Conservation (phyloP, 768 basidiomycete genomes). For the Psilocybe cyanescens region DNA sequence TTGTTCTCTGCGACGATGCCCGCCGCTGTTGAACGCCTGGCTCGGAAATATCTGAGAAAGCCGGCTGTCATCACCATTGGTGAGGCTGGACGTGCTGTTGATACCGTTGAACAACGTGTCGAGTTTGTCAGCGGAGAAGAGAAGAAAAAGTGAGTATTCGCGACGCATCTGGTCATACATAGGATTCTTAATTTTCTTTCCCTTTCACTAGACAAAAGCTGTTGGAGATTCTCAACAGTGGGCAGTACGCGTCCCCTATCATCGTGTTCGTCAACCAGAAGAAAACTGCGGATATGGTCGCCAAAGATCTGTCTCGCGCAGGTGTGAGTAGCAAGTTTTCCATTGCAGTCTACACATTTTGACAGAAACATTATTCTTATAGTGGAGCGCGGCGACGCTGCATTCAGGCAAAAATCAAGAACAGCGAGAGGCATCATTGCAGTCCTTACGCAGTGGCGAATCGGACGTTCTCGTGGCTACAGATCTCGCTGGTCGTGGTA, state of each 20-base stretch:
- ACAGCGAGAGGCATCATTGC: conserved; percentile 92
- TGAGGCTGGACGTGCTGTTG: conserved; percentile 96
- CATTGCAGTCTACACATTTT: conserved; percentile 10
- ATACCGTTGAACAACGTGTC: conserved; percentile 95
- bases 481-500: conserved; percentile 97
- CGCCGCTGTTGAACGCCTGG: conserved; percentile 91
- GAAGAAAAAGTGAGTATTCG: conserved; percentile 84
- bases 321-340: conserved; percentile 58
- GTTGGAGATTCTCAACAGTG: conserved; percentile 92
- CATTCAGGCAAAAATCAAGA: conserved; percentile 99
- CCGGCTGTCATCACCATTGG: conserved; percentile 98
- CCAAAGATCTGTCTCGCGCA: conserved; percentile 89
- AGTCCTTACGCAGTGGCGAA: conserved; percentile 84
- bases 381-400: conserved; percentile 91
- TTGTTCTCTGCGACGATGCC: conserved; percentile 99
- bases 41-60: conserved; percentile 90
- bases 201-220: conserved; percentile 66
- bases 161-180: background rate
- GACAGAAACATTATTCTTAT: conserved; percentile 3
- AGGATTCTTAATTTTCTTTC: conserved; percentile 16
- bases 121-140: conserved; percentile 94
- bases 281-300: conserved; percentile 98
- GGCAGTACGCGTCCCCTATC: conserved; percentile 84
- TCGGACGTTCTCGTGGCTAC: conserved; percentile 93
- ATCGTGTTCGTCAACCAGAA: conserved; percentile 99